Evolutionary conservation across 2,329 filamentous ascomycete species (phyloP).

Genomic region (Myriosclerotinia curreyana): DNA sequence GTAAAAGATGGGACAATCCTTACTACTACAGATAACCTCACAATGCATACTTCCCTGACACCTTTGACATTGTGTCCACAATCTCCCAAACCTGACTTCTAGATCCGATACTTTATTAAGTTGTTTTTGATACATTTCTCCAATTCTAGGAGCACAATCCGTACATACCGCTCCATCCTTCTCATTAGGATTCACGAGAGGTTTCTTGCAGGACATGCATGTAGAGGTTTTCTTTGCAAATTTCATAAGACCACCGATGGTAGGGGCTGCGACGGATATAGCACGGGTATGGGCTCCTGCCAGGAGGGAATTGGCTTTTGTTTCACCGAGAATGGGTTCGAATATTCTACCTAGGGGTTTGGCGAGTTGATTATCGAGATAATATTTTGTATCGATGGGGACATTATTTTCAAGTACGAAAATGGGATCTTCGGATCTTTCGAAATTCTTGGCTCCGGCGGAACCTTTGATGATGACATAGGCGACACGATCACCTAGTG

Average conservation of each 20-base stretch:
- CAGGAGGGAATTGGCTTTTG: constrained; percentile 80
- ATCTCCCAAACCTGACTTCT: constrained; percentile 83
- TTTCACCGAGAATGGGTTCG: constrained; percentile 94
- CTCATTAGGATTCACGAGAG: constrained; percentile 75
- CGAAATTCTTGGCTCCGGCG: constrained; percentile 88
- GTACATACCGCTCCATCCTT: constrained; percentile 81
- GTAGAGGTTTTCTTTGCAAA: constrained; percentile 97
- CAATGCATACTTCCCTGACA: constrained; percentile 98
- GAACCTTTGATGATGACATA: constrained; percentile 97
- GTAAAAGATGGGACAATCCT: constrained; percentile 98
- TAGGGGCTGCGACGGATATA: constrained; percentile 87
- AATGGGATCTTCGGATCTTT: constrained; percentile 94
- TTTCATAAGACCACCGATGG: constrained; percentile 93
- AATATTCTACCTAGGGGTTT: constrained; percentile 95
- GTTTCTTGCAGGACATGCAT: constrained; percentile 99
- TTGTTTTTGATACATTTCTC: constrained; percentile 91
- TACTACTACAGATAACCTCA: constrained; percentile 94
- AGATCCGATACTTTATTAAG: constrained; percentile 85
- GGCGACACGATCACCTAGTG: constrained; percentile 20
- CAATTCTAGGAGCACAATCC: constrained; percentile 79
- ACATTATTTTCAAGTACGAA: constrained; percentile 97
- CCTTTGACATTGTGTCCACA: constrained; percentile 98
- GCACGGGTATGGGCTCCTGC: constrained; percentile 93
- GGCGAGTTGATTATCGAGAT: constrained; percentile 95
- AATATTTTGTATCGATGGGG: constrained; percentile 97